Conservation (phyloP, 2,329 filamentous ascomycete species). For the Sordariomycetes sp. region DNA sequence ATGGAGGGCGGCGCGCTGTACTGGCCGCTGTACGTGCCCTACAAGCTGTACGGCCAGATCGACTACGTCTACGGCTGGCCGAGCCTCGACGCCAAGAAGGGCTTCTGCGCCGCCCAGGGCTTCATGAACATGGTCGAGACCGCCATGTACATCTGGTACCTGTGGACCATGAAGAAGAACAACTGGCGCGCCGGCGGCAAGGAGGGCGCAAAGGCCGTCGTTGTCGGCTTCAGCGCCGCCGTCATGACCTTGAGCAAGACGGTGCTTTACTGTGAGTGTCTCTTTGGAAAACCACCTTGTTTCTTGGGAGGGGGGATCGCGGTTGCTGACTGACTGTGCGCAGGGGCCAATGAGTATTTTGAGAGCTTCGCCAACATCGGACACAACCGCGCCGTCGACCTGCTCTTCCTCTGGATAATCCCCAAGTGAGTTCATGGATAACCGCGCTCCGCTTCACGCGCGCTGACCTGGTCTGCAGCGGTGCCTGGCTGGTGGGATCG, state of each 20-base stretch:
- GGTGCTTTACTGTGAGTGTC: constrained; percentile 45
- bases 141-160: constrained; percentile 51
- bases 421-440: constrained; percentile 44
- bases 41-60: constrained; percentile 69
- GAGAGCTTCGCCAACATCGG: constrained; percentile 47
- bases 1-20: constrained; percentile 73
- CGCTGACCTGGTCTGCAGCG: constrained; percentile 24
- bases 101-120: constrained; percentile 72
- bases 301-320: neutral
- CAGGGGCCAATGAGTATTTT: constrained; percentile 48
- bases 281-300: neutral
- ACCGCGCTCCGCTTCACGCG: neutral
- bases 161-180: constrained; percentile 16
- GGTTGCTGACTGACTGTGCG: neutral
- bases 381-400: constrained; percentile 36
- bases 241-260: constrained; percentile 57
- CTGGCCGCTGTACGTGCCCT: constrained; percentile 65
- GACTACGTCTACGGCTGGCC: constrained; percentile 78
- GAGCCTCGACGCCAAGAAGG: constrained; percentile 56
- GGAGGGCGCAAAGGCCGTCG: constrained; percentile 31
- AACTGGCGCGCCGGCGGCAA: constrained; percentile 27
- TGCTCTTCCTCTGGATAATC: constrained; percentile 47
- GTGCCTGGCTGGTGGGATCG: constrained; percentile 44
- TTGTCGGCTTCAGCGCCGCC: constrained; percentile 42
- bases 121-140: constrained; percentile 62